Evolutionary conservation across 768 basidiomycete species (phyloP), one percentile per base, ranked within the genome.

Genomic region (Albatrellus ellisii): DNA sequence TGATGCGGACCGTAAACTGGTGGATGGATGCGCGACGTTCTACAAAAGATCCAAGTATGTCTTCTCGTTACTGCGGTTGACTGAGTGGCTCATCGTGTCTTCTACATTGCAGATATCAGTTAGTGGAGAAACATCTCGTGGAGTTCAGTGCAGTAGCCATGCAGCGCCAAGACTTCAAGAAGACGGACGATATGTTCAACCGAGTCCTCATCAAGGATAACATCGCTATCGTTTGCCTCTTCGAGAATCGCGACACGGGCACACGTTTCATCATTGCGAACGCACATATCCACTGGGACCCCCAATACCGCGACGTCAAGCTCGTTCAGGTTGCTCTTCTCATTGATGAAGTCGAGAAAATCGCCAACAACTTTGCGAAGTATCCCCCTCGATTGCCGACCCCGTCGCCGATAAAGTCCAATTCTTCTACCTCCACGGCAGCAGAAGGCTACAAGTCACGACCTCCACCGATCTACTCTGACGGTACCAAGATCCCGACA

Each of bases 131-230:
- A 52, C 82, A 91, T 41, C 75, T 91, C 29, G 72, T 98, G 56
- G 95, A 98, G 59, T 99, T 92, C 65, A 86, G 81, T 56, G 73
- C 84, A 26, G 72, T 91, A 48, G 94, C 92, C 15, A 83, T 97
- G 75, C 85, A 89, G 53, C 77, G 90, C 21, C 76, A 81, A 38
- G 90, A 92, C 58, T 89, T 91, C 66, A 89, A 90, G 69, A 90
- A 91, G 64, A 94, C 90, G 14, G 91, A 98, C 55, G 94, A 97
- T 66, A 92, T 98, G 91, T 98, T 97, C 73, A 97, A 97, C 56
- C 89, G 95, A 25, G 90, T 98, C 42, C 73, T 97, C 52, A 83
- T 84, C 47, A 87, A 89, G 58, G 94, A 98, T 61, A 77, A 97
- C 55, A 86, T 98, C 49, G 90, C 90, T 35, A 77, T 90, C 49